phyloP scores from a whole-genome alignment of 2,329 filamentous ascomycete species.

The Cordyceps tenuipes region DNA sequence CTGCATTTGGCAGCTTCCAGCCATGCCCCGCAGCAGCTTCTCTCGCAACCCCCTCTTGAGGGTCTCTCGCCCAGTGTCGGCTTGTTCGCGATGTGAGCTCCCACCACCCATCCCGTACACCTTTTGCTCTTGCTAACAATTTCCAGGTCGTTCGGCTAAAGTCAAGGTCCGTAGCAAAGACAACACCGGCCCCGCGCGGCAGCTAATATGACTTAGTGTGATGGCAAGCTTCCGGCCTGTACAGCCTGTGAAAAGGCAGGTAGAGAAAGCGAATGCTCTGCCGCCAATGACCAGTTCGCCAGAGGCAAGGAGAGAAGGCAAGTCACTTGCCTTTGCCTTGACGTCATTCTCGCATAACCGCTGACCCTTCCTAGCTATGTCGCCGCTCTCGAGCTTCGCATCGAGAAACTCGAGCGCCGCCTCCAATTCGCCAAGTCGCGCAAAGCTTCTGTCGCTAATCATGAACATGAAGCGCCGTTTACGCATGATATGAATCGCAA shows the following conservation, averaged over 20 bases:
- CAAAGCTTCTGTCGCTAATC: conserved; percentile 60
- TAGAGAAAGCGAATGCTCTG: conserved; percentile 78
- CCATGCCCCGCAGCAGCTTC: conserved; percentile 40
- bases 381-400: conserved; percentile 81
- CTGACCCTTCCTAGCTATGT: conserved; percentile 57
- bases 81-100: conserved; percentile 63
- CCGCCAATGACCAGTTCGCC: conserved; percentile 92
- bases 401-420: conserved; percentile 78
- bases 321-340: neutral
- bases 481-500: conserved; percentile 45
- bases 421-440: conserved; percentile 62
- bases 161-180: conserved; percentile 56
- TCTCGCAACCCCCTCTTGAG: conserved; percentile 53
- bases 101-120: neutral
- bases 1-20: conserved; percentile 1
- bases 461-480: conserved; percentile 46
- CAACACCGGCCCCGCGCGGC: neutral
- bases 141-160: conserved; percentile 72
- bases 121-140: conserved; percentile 10
- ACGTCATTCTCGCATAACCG: conserved; percentile 10
- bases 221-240: conserved; percentile 91
- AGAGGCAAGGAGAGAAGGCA: conserved; percentile 87
- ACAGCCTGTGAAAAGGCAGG: conserved; percentile 91
- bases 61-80: conserved; percentile 72
- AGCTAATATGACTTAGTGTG: conserved; percentile 49